These are phyloP conservation scores for Trichoderma pleuroti DNA, from an alignment of 2,329 filamentous ascomycete genomes.

Conservation along the genomic window DNA sequence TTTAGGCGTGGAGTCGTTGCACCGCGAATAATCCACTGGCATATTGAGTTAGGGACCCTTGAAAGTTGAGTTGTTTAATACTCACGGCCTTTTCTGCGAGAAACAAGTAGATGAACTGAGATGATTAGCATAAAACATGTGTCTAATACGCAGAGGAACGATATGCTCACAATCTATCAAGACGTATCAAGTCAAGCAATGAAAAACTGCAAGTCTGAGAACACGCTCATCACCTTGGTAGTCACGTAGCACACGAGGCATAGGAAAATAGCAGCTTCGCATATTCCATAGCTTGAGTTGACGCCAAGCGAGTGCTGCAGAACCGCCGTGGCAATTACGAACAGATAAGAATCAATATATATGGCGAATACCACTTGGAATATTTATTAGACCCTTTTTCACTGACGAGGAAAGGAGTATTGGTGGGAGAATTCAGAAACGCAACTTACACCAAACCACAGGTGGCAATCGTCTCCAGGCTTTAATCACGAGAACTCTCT, in stretches of 20 bases:
- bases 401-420: too few species aligned
- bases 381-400: not conserved
- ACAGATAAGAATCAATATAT: slow-evolving; percentile 58
- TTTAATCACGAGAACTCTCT: slow-evolving; percentile 37
- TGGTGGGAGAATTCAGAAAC: not conserved
- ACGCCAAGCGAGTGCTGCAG: slow-evolving; percentile 56
- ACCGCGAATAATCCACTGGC: slow-evolving; percentile 55
- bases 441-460: slow-evolving; percentile 42
- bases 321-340: slow-evolving; percentile 55
- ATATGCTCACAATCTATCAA: slow-evolving; percentile 31
- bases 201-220: not conserved
- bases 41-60: not conserved
- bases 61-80: slow-evolving; percentile 14
- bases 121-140: not conserved
- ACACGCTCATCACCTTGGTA: slow-evolving; percentile 48
- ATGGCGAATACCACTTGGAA: slow-evolving; percentile 55
- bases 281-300: slow-evolving; percentile 48
- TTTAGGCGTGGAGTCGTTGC: slow-evolving; percentile 48
- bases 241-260: slow-evolving; percentile 61
- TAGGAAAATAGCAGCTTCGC: slow-evolving; percentile 56
- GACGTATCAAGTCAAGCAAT: not conserved
- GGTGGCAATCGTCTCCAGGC: slow-evolving; percentile 41
- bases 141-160: not conserved
- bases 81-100: slow-evolving; percentile 60
- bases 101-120: slow-evolving; percentile 59